A percentile compares a stretch with the other conserved stretches of the same genome.
phyloP scores from a whole-genome alignment of 1,139 yeast genomes.

The Yamadazyma friedrichii region DNA sequence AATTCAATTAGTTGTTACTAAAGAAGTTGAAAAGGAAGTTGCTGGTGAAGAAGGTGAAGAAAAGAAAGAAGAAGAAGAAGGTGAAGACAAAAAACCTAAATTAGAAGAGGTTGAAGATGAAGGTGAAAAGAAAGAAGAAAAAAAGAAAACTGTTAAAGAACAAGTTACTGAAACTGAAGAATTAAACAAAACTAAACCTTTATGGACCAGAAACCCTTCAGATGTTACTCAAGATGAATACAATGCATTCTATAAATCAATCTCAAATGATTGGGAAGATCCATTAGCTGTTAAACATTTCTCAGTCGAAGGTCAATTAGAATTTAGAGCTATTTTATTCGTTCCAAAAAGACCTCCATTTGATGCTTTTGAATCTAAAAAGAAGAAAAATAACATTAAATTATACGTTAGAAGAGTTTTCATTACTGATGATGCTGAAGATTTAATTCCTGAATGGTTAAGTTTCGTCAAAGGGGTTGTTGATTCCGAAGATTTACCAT shows the following conservation, averaged over 20 bases:
- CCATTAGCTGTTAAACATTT: slow-evolving; percentile 99
- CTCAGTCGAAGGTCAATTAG: slow-evolving; percentile 99
- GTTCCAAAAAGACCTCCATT: slow-evolving; percentile 99
- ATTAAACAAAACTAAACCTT: slow-evolving; percentile 97
- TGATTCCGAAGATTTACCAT: slow-evolving; percentile 99
- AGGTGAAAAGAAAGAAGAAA: slow-evolving; percentile 64
- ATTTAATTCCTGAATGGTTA: slow-evolving; percentile 98
- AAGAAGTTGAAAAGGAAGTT: slow-evolving; percentile 96
- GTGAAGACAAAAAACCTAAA: slow-evolving; percentile 56
- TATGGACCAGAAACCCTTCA: slow-evolving; percentile 99
- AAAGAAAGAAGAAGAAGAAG: slow-evolving; percentile 49
- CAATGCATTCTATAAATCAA: slow-evolving; percentile 98
- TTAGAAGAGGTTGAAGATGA: slow-evolving; percentile 71
- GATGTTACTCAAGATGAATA: slow-evolving; percentile 98
- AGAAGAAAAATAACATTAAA: slow-evolving; percentile 99
- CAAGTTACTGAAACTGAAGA: slow-evolving; percentile 89
- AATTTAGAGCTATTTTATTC: slow-evolving; percentile 96
- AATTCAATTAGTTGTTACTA: slow-evolving; percentile 96
- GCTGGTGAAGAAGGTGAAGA: slow-evolving; percentile 71
- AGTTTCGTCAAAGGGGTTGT: slow-evolving; percentile 98
- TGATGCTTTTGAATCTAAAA: slow-evolving; percentile 94
- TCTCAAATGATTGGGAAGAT: slow-evolving; percentile 99
- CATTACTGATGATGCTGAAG: slow-evolving; percentile 99
- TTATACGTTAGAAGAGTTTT: slow-evolving; percentile 99
- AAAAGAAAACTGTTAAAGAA: slow-evolving; percentile 81